Base-by-base conservation (phyloP, 2,329 filamentous ascomycete genomes). In the Aspergillus udagawae region DNA sequence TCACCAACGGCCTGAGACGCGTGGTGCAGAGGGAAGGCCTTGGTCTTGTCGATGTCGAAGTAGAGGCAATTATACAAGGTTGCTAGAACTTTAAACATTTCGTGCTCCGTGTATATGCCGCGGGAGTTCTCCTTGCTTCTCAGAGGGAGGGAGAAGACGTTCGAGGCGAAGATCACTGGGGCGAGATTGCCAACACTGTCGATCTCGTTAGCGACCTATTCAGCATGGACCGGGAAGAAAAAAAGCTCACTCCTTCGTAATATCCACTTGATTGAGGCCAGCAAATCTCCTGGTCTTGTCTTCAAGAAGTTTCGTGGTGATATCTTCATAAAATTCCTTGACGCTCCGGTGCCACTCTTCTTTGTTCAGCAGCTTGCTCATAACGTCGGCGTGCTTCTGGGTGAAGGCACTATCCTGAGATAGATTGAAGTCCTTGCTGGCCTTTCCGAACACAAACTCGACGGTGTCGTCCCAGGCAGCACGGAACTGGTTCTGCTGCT, bases 31-130 rank as follows among this genome's bases (percentile, higher is more conserved):
- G 84, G 82, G 72, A 86, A 92, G 6, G 81, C 86, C 73, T 86
- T 88, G 63, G 81, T 82, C 0, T 84, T 80, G 65, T 93, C 87
- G 7, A 85, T 71, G 69, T 89, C 83, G 67, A 85, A 81, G 77
- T 89, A 88, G 60, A 90, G 80, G 67, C 82, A 79, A 17, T 82
- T 80, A 68, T 86, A 91, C 51, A 91, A 82, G 9, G 86, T 79
- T 0, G 87, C 80, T 21, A 92, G 80, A 0, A 86, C 81, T 70
- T 77, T 79, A 68, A 83, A 85, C 52, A 85, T 68, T 67, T 85
- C 82, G 41, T 83, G 77, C 63, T 85, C 82, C 3, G 79, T 80
- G 70, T 83, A 84, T 42, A 83, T 69, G 2, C 82, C 82, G 14
- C 70, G 69, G 1, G 81, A 77, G 57, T 77, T 75, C 52, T 80